Evolutionary conservation across 2,329 filamentous ascomycete species (phyloP).

Genomic region (Cladosporium sp.): DNA sequence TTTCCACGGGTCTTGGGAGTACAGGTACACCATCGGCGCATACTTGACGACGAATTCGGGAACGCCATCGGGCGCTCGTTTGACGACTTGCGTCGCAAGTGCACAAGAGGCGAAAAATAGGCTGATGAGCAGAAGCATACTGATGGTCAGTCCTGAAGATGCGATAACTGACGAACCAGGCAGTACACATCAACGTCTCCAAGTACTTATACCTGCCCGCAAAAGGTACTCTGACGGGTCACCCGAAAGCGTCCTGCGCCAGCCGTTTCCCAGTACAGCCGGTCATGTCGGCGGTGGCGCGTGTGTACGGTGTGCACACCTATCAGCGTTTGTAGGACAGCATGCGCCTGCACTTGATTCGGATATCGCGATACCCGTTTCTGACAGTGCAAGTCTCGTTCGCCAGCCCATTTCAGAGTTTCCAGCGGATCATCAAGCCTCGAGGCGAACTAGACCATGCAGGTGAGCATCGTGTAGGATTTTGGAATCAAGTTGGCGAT

Average conservation of each 20-base stretch:
- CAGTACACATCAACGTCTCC: background rate
- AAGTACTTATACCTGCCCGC: background rate
- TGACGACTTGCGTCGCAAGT: background rate
- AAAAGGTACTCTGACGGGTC: background rate
- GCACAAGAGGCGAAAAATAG: background rate
- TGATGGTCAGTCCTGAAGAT: slow-evolving; percentile 64
- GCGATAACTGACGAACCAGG: background rate
- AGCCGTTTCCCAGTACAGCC: background rate
- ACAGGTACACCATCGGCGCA: slow-evolving; percentile 48
- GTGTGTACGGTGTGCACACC: background rate
- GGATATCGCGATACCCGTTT: background rate
- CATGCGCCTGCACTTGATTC: background rate
- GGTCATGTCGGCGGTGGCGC: background rate
- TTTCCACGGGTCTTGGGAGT: slow-evolving; percentile 44
- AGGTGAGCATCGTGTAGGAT: background rate
- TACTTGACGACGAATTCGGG: slow-evolving; percentile 31
- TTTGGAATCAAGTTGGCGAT: background rate
- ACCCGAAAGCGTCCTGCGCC: background rate
- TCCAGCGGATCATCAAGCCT: background rate
- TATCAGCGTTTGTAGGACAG: background rate
- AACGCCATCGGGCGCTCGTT: slow-evolving; percentile 21
- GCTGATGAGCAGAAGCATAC: slow-evolving; percentile 17
- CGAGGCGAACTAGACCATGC: background rate
- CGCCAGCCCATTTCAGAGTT: background rate
- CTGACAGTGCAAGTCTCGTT: background rate